These are phyloP conservation scores for Corinectria fuckeliana DNA, from an alignment of 2,329 filamentous ascomycete species.

Conservation along the genomic window DNA sequence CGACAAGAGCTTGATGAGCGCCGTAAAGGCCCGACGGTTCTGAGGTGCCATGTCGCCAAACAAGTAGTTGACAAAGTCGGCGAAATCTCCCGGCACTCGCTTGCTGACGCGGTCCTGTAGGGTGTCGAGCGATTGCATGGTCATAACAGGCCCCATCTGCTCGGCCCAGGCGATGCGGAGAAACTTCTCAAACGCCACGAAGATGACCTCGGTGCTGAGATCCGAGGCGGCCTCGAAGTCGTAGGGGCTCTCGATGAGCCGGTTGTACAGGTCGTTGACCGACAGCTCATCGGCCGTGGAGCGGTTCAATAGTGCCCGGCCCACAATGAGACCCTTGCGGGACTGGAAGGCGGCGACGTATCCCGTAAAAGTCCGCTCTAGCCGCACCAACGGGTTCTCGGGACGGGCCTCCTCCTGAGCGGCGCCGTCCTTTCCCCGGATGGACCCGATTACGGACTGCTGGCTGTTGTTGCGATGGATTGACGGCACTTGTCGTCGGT, in stretches of 20 bases:
- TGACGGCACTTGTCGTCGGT: slow-evolving; percentile 49
- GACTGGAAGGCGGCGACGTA: slow-evolving; percentile 84
- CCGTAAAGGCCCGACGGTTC: slow-evolving; percentile 78
- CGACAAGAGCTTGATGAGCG: slow-evolving; percentile 83
- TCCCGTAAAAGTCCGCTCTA: slow-evolving; percentile 86
- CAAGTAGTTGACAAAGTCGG: slow-evolving; percentile 69
- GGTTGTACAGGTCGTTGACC: slow-evolving; percentile 91
- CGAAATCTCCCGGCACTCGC: slow-evolving; percentile 74
- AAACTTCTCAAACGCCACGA: slow-evolving; percentile 94
- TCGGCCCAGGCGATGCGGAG: slow-evolving; percentile 86
- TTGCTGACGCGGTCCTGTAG: slow-evolving; percentile 74
- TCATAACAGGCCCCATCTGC: slow-evolving; percentile 85
- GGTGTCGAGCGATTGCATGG: slow-evolving; percentile 71
- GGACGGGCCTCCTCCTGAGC: slow-evolving; percentile 58
- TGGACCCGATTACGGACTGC: slow-evolving; percentile 62
- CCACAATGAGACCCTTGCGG: slow-evolving; percentile 86
- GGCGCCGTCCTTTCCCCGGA: slow-evolving; percentile 52
- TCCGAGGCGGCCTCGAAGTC: slow-evolving; percentile 79
- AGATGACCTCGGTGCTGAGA: slow-evolving; percentile 81
- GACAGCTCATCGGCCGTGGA: slow-evolving; percentile 74
- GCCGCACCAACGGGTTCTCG: slow-evolving; percentile 70
- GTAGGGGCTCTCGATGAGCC: slow-evolving; percentile 81
- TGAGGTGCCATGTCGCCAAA: slow-evolving; percentile 73
- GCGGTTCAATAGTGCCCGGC: slow-evolving; percentile 75
- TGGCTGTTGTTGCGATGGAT: slow-evolving; percentile 54